Conservation (phyloP, 1,284 basidiomycete genomes). For the Violaceomyces palustris region DNA sequence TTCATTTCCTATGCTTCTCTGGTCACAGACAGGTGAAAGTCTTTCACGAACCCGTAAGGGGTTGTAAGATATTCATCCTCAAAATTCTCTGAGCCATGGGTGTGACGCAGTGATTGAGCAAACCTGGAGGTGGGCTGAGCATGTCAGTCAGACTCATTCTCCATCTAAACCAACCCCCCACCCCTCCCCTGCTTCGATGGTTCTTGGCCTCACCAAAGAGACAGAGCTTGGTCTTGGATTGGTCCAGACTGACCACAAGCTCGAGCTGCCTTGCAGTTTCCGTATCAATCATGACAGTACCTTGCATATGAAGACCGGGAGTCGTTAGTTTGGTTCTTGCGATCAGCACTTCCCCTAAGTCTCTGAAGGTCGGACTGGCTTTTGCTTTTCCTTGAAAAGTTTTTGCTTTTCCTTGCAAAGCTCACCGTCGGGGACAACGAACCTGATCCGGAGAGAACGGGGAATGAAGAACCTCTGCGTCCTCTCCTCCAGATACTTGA, state of each 20-base stretch:
- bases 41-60: conserved; percentile 61
- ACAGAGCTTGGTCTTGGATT: conserved; percentile 19
- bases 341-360: no score
- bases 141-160: no score
- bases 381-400: no score
- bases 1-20: no score
- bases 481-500: conserved; percentile 60
- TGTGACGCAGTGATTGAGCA: conserved; percentile 74
- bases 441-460: conserved; percentile 71
- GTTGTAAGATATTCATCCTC: conserved; percentile 75
- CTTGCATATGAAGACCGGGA: conserved; percentile 2
- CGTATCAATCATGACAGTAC: conserved; percentile 86
- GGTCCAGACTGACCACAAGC: conserved; percentile 58
- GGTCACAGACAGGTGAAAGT: no score
- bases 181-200: no score
- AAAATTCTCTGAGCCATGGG: conserved; percentile 78
- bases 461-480: conserved; percentile 62
- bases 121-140: conserved; percentile 27
- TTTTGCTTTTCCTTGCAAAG: neutral
- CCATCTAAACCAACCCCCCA: no score
- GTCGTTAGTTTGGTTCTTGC: no score
- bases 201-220: conserved; percentile 12
- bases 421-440: conserved; percentile 63
- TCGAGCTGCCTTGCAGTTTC: conserved; percentile 82
- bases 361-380: no score